Percentiles rank a stretch among this genome's conserved stretches.
phyloP scores from a whole-genome alignment of 176 grass and related monocot genomes.

The Rhynchospora pubera region DNA sequence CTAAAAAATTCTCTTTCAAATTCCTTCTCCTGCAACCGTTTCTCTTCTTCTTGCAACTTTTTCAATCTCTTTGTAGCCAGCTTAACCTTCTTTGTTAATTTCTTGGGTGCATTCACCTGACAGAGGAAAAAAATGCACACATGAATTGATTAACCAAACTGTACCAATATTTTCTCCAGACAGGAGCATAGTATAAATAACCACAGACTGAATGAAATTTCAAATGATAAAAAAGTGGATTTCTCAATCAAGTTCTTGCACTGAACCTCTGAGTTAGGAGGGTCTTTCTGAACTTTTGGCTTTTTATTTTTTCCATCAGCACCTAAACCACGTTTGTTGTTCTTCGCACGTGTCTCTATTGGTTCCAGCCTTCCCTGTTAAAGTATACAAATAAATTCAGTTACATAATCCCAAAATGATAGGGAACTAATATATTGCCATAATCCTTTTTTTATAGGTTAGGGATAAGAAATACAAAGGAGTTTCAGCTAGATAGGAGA shows the following conservation, averaged over 20 bases:
- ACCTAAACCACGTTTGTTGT: constrained; percentile 80
- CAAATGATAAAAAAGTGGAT: background rate
- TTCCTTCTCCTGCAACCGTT: constrained; percentile 74
- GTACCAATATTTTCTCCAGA: background rate
- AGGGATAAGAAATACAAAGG: background rate
- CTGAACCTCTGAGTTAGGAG: constrained; percentile 33
- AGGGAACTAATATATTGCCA: background rate
- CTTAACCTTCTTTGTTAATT: constrained; percentile 30
- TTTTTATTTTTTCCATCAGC: constrained; percentile 57
- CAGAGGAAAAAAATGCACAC: background rate
- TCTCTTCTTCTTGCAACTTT: constrained; percentile 86
- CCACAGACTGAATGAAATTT: background rate
- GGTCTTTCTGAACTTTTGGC: constrained; percentile 31
- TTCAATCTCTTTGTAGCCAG: constrained; percentile 59
- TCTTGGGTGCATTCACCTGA: constrained; percentile 27
- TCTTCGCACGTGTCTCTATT: constrained; percentile 64
- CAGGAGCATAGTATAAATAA: background rate
- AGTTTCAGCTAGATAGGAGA: background rate
- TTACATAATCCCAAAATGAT: background rate
- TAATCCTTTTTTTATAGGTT: background rate
- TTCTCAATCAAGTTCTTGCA: background rate
- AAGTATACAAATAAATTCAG: background rate
- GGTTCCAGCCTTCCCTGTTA: constrained; percentile 76
- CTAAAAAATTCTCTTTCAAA: constrained; percentile 82
- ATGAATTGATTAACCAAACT: background rate